phyloP scores from a whole-genome alignment of 169 alveolate genomes.

The Theileria orientalis region DNA sequence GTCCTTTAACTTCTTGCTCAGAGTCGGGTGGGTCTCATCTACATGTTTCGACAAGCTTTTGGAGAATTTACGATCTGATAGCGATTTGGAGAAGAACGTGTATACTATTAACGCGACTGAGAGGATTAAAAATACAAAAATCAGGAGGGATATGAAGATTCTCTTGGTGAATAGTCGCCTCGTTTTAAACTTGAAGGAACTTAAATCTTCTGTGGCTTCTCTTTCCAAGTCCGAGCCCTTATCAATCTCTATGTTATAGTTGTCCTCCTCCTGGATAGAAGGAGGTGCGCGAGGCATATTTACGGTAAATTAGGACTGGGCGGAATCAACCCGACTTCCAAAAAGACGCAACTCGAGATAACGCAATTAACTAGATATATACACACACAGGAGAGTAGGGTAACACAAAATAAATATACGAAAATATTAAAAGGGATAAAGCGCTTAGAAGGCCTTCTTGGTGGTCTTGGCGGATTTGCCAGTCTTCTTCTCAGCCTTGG shows the following conservation, averaged over 20 bases:
- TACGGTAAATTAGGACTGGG: background rate
- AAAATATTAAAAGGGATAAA: conserved; percentile 11
- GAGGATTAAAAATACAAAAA: background rate
- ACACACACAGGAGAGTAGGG: too few species aligned
- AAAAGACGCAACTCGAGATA: too few species aligned
- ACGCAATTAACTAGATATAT: too few species aligned
- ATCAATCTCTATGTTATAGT: background rate
- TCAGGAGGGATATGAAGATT: background rate
- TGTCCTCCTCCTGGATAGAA: background rate
- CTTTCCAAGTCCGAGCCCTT: background rate
- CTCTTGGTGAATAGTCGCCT: background rate
- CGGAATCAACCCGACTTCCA: background rate
- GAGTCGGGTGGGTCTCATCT: background rate
- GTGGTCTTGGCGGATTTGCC: background rate
- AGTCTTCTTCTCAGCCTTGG: background rate
- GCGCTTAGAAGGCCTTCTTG: background rate
- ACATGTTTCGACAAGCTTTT: background rate
- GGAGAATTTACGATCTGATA: background rate
- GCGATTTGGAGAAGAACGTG: background rate
- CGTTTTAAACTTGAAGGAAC: background rate
- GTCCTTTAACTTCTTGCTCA: conserved; percentile 5
- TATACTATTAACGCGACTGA: background rate
- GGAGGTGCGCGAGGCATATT: background rate
- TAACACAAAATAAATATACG: background rate
- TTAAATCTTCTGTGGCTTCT: background rate